Evolutionary conservation across 2,329 filamentous ascomycete species (phyloP).

Genomic region (Chaetomium olivaceum): DNA sequence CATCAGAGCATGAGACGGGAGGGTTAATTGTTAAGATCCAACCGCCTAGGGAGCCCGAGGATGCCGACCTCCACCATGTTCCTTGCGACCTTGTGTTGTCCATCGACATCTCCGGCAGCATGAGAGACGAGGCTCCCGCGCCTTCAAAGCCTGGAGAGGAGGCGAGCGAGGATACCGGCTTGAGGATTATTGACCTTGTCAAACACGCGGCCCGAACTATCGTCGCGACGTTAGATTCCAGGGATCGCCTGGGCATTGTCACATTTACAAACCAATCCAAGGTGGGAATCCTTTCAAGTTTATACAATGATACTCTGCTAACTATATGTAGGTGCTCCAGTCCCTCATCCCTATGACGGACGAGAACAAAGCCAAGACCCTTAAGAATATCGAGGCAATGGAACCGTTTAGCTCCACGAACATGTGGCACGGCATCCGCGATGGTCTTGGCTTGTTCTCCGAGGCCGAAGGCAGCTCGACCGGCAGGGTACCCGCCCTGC

Average conservation of each 20-base stretch:
- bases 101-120: slow-evolving; percentile 62
- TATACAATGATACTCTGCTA: neutral
- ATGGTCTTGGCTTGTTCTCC: slow-evolving; percentile 52
- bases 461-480: slow-evolving; percentile 30
- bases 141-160: slow-evolving; percentile 42
- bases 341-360: slow-evolving; percentile 50
- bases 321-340: slow-evolving; percentile 42
- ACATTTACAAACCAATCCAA: slow-evolving; percentile 49
- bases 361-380: slow-evolving; percentile 46
- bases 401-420: slow-evolving; percentile 48
- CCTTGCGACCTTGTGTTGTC: slow-evolving; percentile 63
- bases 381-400: slow-evolving; percentile 48
- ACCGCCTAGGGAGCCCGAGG: slow-evolving; percentile 43
- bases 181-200: slow-evolving; percentile 59
- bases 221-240: slow-evolving; percentile 52
- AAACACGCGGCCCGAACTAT: slow-evolving; percentile 63
- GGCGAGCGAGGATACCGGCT: slow-evolving; percentile 52
- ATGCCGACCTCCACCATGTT: slow-evolving; percentile 40
- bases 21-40: slow-evolving; percentile 49
- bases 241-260: slow-evolving; percentile 59
- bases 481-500: slow-evolving; percentile 49
- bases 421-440: slow-evolving; percentile 57
- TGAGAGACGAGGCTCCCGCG: slow-evolving; percentile 50
- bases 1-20: slow-evolving; percentile 36
- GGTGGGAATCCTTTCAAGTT: slow-evolving; percentile 28